These are phyloP conservation scores for Hericium alpestre DNA, from an alignment of 768 basidiomycete genomes.

Conservation along the genomic window DNA sequence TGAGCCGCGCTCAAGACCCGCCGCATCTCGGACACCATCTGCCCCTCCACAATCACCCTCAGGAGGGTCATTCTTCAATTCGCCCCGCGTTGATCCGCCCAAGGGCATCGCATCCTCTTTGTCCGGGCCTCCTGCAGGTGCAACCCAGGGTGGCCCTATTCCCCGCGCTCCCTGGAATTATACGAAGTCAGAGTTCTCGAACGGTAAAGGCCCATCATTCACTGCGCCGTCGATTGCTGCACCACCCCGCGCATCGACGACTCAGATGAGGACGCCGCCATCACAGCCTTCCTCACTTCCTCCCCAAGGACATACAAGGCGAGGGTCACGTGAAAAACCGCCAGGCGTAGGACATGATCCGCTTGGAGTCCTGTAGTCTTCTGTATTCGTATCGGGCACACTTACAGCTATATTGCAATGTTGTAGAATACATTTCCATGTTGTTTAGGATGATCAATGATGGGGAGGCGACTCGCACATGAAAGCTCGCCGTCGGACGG, in stretches of 20 bases:
- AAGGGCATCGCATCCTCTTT: constrained; percentile 10
- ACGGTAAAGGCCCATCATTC: constrained; percentile 16
- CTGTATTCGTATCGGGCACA: too few species aligned
- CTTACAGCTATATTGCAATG: constrained; percentile 2
- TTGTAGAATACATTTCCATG: background rate
- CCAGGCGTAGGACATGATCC: constrained; percentile 16
- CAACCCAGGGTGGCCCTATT: constrained; percentile 12
- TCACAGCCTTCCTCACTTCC: background rate
- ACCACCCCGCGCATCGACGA: constrained; percentile 37
- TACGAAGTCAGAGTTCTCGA: constrained; percentile 39
- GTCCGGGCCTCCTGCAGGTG: constrained; percentile 4
- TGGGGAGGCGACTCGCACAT: background rate
- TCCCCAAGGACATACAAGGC: background rate
- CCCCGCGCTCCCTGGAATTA: constrained; percentile 45
- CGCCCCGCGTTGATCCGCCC: constrained; percentile 4
- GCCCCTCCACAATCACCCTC: constrained; percentile 12
- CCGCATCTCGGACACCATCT: constrained; percentile 5
- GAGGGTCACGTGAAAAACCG: constrained; percentile 12
- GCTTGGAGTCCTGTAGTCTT: constrained; percentile 18
- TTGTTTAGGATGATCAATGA: background rate
- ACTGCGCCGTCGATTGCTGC: constrained; percentile 37
- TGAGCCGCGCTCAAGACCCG: constrained; percentile 5
- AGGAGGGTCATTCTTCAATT: constrained; percentile 7
- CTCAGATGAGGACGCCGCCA: constrained; percentile 1
- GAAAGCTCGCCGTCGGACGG: background rate